Evolutionary conservation across 352 stramenopile species (phyloP), one percentile per base, ranked within the genome.

Genomic region (Phytophthora hybrid): DNA sequence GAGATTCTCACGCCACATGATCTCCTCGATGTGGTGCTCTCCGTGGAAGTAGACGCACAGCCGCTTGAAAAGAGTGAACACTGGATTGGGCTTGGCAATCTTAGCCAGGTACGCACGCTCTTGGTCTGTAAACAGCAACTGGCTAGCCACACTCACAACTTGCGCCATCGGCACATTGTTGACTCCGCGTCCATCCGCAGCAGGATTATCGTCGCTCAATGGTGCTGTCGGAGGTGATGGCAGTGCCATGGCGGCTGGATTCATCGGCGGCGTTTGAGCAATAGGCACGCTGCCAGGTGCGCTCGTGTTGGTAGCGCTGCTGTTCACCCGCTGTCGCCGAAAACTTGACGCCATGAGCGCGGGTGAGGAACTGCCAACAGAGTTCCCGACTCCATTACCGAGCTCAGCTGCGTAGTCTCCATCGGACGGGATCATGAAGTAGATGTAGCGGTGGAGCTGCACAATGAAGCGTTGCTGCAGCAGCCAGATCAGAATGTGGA

Each of bases 1-100:
- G 1, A 97, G 68, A 29, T 94, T 96, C 56, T 97, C 90, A 14
- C 90, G 79, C 90, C 90, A 97, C 90, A 97, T 97, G 62, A 97
- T 97, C 76, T 97, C 90, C 74, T 95, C 90, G 14, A 96, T 69
- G 63, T 97, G 90, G 59, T 96, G 83, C 52, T 97, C 85, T 44
- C 90, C 90, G 47, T 95, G 88, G 59, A 97, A 97, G 69, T 97
- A 97, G 0, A 92, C 78, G 34, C 87, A 94, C 11, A 97, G 76
- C 5, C 89, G 79, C 55, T 92, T 92, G 60, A 97, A 97, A 10
- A 96, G 78, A 16, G 84, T 84, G 57, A 93, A 95, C 1, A 94
- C 84, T 4, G 88, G 87, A 47, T 89, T 94, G 6, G 87, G 89
- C 31, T 88, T 93, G 54, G 88, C 88, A 31, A 97, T 94, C 65